Conservation (phyloP, 768 basidiomycete species). For the Galerina sulciceps region DNA sequence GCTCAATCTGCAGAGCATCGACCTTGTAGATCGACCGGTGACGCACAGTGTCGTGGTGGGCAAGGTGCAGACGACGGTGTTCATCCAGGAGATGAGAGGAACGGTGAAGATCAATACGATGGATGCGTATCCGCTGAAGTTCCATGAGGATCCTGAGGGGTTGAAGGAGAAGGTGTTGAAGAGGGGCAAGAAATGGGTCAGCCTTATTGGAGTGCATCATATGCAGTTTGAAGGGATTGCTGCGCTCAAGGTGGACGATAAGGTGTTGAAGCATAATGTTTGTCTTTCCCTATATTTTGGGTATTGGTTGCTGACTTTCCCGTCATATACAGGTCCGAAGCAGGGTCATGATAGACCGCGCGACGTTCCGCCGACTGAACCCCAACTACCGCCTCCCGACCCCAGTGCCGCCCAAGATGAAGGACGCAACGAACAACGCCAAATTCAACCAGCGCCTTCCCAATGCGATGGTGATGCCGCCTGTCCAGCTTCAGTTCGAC, state of each 20-base stretch:
- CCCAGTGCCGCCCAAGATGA: slow-evolving; percentile 32
- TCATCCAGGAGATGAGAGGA: slow-evolving; percentile 49
- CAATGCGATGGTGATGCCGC: too few relatives aligned
- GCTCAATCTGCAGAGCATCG: slow-evolving; percentile 53
- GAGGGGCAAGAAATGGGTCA: slow-evolving; percentile 61
- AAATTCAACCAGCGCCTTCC: not conserved
- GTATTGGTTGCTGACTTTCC: not conserved
- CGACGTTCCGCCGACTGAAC: slow-evolving; percentile 56
- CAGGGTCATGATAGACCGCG: slow-evolving; percentile 66
- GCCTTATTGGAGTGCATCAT: slow-evolving; percentile 58
- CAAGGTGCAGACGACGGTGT: slow-evolving; percentile 41
- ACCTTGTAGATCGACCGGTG: slow-evolving; percentile 46
- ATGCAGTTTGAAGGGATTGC: slow-evolving; percentile 58
- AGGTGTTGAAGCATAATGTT: slow-evolving; percentile 53
- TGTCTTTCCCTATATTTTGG: slow-evolving; percentile 12
- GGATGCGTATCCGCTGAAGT: slow-evolving; percentile 57
- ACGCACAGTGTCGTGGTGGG: slow-evolving; percentile 43
- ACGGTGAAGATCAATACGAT: slow-evolving; percentile 53
- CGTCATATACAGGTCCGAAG: slow-evolving; percentile 45
- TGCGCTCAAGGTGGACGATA: slow-evolving; percentile 37
- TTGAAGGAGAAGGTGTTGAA: slow-evolving; percentile 42
- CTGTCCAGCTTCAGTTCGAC: not conserved
- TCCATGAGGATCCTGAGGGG: slow-evolving; percentile 46
- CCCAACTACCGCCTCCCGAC: slow-evolving; percentile 52
- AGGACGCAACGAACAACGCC: slow-evolving; percentile 2